Base-by-base conservation (phyloP, 1,139 yeast species). In the Pichia sp. region DNA sequence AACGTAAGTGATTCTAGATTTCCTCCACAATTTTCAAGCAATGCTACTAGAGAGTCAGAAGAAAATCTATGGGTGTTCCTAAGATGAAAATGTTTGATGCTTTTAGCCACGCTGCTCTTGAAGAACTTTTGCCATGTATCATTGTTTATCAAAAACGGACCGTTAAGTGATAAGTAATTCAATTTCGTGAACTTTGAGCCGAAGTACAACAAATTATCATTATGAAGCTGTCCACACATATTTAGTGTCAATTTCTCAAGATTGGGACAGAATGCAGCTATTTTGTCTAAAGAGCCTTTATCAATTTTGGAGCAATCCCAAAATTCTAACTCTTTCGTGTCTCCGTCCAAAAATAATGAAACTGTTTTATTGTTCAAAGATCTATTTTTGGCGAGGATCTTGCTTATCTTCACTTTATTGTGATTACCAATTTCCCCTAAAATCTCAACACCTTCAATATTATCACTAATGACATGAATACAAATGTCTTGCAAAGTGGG, bases 151-250 rank as follows among this genome's bases (percentile, higher is more conserved):
- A 91, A 66, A 55, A 91, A 91, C 0, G 97, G 88, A 0, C 98
- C 98, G 60, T 89, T 88, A 28, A 91, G 63, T 14, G 72, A 64
- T 9, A 89, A 49, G 11, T 72, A 66, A 10, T 58, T 65, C 40
- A 93, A 64, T 23, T 72, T 60, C 1, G 64, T 63, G 36, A 89
- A 65, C 46, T 85, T 79, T 11, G 75, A 63, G 10, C 76, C 71
- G 48, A 72, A 76, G 55, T 84, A 82, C 19, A 67, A 58, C 45
- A 91, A 59, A 44, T 84, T 82, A 50, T 81, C 88, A 58, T 84
- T 84, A 52, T 82, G 88, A 31, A 91, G 64, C 52, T 84, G 93
- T 3, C 98, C 98, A 65, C 97, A 91, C 96, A 88, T 89, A 46
- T 78, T 78, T 36, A 91, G 65, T 0, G 82, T 81, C 32, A 91